These are phyloP conservation scores for Rubroboletus satanas DNA, from an alignment of 768 basidiomycete species.

Conservation along the genomic window DNA sequence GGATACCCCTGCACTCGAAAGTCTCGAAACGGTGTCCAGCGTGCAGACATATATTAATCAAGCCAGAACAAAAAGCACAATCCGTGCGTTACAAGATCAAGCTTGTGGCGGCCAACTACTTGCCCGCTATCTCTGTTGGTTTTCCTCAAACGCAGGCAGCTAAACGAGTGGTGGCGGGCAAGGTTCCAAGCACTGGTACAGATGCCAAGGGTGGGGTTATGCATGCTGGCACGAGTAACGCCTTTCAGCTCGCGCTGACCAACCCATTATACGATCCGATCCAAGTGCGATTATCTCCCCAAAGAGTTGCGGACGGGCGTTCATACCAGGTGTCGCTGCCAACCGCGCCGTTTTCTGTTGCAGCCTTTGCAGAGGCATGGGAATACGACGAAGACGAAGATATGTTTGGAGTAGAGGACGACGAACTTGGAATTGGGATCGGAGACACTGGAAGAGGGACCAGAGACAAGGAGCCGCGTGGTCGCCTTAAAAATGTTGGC, in stretches of 20 bases:
- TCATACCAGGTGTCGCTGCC: conserved; percentile 78
- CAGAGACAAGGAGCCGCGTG: conserved; percentile 46
- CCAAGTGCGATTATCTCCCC: conserved; percentile 81
- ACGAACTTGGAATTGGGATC: conserved; percentile 32
- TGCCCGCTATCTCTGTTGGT: conserved; percentile 77
- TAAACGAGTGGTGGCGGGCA: conserved; percentile 34
- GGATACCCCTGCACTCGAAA: conserved; percentile 91
- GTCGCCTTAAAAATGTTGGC: conserved; percentile 58
- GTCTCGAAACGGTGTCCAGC: conserved; percentile 92
- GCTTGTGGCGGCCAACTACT: conserved; percentile 90
- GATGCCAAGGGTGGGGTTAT: conserved; percentile 44
- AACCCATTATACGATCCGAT: conserved; percentile 97
- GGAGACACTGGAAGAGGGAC: conserved; percentile 35
- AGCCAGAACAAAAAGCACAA: conserved; percentile 96
- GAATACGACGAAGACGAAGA: conserved; percentile 93
- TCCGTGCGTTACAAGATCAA: conserved; percentile 97
- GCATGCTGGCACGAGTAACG: conserved; percentile 73
- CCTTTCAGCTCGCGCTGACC: conserved; percentile 85
- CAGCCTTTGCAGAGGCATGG: conserved; percentile 95
- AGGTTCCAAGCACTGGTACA: conserved; percentile 32
- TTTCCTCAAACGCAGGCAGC: conserved; percentile 54
- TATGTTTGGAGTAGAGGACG: conserved; percentile 59
- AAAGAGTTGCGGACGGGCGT: conserved; percentile 46
- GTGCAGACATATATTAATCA: conserved; percentile 95
- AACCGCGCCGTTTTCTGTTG: conserved; percentile 71